phyloP scores from a whole-genome alignment of 257 asterid species.

The Rauvolfia tetraphylla region DNA sequence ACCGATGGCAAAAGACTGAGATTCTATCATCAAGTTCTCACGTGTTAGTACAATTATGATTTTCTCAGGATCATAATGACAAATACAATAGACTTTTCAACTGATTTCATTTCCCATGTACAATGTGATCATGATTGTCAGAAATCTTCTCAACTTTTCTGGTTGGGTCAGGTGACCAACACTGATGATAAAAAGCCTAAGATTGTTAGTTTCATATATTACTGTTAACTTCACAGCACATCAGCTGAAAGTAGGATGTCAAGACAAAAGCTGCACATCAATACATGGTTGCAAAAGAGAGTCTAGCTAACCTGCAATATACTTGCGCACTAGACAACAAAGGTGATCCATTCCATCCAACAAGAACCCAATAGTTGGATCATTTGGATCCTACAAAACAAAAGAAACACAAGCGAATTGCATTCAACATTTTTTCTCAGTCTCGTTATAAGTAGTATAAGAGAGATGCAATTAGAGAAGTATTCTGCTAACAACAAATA shows the following conservation, averaged over 20 bases:
- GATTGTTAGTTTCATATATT: neutral
- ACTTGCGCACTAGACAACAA: slow-evolving; percentile 94
- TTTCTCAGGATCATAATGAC: too few species aligned
- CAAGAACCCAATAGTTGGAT: slow-evolving; percentile 93
- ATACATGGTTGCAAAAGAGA: slow-evolving; percentile 1
- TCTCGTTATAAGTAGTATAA: slow-evolving; percentile 4
- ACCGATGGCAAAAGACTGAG: neutral
- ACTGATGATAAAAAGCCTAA: neutral
- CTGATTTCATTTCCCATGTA: too few species aligned
- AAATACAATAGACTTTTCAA: too few species aligned
- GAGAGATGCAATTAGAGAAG: neutral
- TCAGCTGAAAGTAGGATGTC: neutral
- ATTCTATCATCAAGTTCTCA: neutral
- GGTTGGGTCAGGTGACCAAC: neutral
- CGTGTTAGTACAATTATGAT: neutral
- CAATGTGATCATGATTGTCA: neutral
- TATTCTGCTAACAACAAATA: neutral
- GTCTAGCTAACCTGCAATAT: slow-evolving; percentile 80
- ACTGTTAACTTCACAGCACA: neutral
- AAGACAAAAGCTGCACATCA: neutral
- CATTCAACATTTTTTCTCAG: slow-evolving; percentile 12
- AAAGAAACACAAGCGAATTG: slow-evolving; percentile 6
- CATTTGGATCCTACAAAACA: slow-evolving; percentile 83
- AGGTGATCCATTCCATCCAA: slow-evolving; percentile 95
- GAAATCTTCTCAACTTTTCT: neutral